Conservation (phyloP, 31 red algal genomes). For the Odonthalia washingtoniensis region DNA sequence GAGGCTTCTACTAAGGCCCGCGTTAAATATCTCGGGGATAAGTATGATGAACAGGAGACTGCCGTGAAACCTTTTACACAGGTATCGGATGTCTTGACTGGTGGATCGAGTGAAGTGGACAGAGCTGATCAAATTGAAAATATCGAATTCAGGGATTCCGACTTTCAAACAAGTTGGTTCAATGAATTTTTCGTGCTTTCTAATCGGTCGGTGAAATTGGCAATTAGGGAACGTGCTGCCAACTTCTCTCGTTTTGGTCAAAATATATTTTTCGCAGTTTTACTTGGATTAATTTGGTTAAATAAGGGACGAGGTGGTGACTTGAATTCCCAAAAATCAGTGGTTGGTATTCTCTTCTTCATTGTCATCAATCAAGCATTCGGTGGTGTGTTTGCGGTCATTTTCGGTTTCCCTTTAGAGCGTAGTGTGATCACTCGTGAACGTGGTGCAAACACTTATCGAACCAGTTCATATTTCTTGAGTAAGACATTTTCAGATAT, state of each 20-base stretch:
- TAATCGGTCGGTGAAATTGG: conserved; percentile 71
- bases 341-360: conserved; percentile 89
- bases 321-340: background rate
- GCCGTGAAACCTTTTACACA: conserved; percentile 21
- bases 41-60: conserved; percentile 43
- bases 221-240: conserved; percentile 64
- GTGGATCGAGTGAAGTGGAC: background rate
- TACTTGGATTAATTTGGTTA: conserved; percentile 94
- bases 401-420: conserved; percentile 90
- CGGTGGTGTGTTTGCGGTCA: conserved; percentile 79
- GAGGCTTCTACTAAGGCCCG: conserved; percentile 78
- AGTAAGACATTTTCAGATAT: conserved; percentile 88
- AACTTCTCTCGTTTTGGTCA: conserved; percentile 72
- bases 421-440: conserved; percentile 90
- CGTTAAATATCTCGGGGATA: conserved; percentile 68
- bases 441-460: conserved; percentile 85
- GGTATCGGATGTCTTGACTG: background rate
- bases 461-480: conserved; percentile 87
- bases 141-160: conserved; percentile 34
- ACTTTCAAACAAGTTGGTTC: conserved; percentile 77
- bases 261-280: conserved; percentile 82
- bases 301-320: conserved; percentile 68
- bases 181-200: conserved; percentile 73
- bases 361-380: conserved; percentile 93
- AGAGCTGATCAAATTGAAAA: background rate